A percentile compares a stretch with the other conserved stretches of the same genome.
Conservation (phyloP, 1,139 yeast species). For the Kurtzmaniella quercitrusa region DNA sequence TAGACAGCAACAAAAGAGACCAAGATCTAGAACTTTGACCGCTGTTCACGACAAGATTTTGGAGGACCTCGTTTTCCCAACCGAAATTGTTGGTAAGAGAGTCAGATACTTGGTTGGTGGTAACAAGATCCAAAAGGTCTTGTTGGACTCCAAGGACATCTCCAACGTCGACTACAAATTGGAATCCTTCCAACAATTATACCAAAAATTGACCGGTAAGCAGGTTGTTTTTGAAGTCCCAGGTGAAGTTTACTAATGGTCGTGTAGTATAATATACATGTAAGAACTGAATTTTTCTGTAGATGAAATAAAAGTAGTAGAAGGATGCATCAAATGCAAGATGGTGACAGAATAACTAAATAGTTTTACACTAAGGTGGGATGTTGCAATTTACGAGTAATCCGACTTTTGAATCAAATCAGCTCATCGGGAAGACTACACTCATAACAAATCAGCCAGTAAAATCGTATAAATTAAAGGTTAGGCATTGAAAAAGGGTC, state of each 20-base stretch:
- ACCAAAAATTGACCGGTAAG: conserved; percentile 98
- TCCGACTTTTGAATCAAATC: too few species aligned
- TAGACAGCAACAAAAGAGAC: conserved; percentile 97
- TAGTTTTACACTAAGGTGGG: too few species aligned
- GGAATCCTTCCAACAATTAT: conserved; percentile 98
- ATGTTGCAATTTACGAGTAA: not conserved
- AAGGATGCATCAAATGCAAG: conserved; percentile 6
- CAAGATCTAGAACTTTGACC: conserved; percentile 98
- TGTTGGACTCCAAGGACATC: conserved; percentile 97
- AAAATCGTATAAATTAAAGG: too few species aligned
- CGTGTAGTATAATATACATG: conserved; percentile 5
- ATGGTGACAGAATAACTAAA: too few species aligned
- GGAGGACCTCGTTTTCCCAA: conserved; percentile 99
- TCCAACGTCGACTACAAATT: conserved; percentile 97
- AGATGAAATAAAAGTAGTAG: not conserved
- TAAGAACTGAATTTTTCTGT: conserved; percentile 2
- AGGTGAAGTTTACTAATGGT: conserved; percentile 46
- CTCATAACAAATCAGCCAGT: too few species aligned
- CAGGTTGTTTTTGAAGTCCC: conserved; percentile 99
- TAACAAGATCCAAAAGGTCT: conserved; percentile 96
- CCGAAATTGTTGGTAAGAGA: conserved; percentile 99
- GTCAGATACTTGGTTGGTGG: conserved; percentile 99
- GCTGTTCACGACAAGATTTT: conserved; percentile 98
- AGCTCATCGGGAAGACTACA: too few species aligned
- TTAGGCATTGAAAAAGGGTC: too few species aligned